Conservation (phyloP, 495 filamentous ascomycete genomes). For the Neohortaea acidophila region DNA sequence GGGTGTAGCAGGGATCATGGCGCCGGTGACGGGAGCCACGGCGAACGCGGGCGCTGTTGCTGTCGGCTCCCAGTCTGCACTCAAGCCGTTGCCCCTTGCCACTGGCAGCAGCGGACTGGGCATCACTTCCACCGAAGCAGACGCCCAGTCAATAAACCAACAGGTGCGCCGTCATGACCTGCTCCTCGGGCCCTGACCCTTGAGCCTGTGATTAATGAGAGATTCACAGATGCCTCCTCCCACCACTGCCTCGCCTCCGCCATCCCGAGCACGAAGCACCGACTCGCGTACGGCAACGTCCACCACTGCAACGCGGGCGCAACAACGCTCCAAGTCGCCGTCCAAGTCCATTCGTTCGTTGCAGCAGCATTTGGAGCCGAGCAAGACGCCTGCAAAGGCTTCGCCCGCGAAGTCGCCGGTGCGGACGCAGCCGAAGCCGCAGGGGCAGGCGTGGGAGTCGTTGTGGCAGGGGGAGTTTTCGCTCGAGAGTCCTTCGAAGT, state of each 20-base stretch:
- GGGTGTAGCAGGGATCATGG: conserved; percentile 19
- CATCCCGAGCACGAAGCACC: too few species aligned
- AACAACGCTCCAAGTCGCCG: conserved; percentile 12
- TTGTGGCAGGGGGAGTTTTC: conserved; percentile 15
- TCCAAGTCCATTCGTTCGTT: conserved; percentile 15
- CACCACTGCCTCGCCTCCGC: too few species aligned
- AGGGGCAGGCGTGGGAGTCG: conserved; percentile 9
- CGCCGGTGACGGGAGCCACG: too few species aligned
- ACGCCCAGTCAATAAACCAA: conserved; percentile 13
- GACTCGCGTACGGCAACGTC: too few species aligned
- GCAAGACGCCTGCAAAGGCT: conserved; percentile 1
- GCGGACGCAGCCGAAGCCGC: too few species aligned
- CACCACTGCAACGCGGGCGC: too few species aligned
- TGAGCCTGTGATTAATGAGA: not conserved
- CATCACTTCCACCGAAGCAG: conserved; percentile 16
- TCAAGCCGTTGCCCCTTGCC: not conserved
- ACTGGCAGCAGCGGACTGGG: conserved; percentile 9
- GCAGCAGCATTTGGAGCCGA: conserved; percentile 14
- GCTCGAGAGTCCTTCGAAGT: conserved; percentile 8
- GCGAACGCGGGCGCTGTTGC: too few species aligned
- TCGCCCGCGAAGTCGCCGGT: conserved; percentile 5
- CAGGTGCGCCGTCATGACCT: conserved; percentile 31
- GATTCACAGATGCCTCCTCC: not conserved
- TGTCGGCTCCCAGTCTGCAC: too few species aligned
- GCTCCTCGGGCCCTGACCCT: conserved; percentile 25